Evolutionary conservation across 2,329 filamentous ascomycete species (phyloP), one percentile per base, ranked within the genome.

Genomic region (Penicillium brasilianum): DNA sequence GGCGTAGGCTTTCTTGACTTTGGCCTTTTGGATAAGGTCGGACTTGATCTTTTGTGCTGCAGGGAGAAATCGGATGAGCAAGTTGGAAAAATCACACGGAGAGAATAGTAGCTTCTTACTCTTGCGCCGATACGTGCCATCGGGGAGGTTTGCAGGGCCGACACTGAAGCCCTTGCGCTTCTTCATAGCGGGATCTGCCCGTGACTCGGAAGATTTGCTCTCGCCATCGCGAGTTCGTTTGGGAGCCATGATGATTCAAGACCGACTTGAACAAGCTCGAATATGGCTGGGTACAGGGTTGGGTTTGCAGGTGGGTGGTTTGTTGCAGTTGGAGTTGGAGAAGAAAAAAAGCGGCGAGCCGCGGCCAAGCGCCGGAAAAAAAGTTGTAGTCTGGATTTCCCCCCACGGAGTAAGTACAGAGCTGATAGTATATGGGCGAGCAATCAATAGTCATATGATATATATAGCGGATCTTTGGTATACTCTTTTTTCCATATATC

Each of bases 1-100:
- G 65, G 90, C 90, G 74, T 97, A 97, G 44, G 90, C 87, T 78
- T 97, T 96, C 79, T 94, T 95, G 64, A 97, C 84, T 78, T 97
- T 97, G 62, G 93, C 93, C 76, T 95, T 96, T 77, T 93, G 87
- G 71, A 98, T 97, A 58, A 97, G 82, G 67, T 91, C 87, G 66
- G 90, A 85, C 78, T 98, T 98, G 73, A 97, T 95, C 78, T 94
- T 94, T 77, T 91, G 88, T 60, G 91, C 91, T 94, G 71, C 43
- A 37, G 49, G 28, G 20, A 59, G 55, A 46, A 54, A 28, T 25
- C 18, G 11, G 14, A 30, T 60, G 51, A 62, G 44, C 58, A n/a
- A 22, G 4, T 2, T 9, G 28, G 5, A 11, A 4, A 10, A 4
- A 16, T n/a, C 2, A 41, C 37, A 22, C 6, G 11, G 18, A 43